phyloP scores from a whole-genome alignment of 306 rosid species.

The Castanea crenata region DNA sequence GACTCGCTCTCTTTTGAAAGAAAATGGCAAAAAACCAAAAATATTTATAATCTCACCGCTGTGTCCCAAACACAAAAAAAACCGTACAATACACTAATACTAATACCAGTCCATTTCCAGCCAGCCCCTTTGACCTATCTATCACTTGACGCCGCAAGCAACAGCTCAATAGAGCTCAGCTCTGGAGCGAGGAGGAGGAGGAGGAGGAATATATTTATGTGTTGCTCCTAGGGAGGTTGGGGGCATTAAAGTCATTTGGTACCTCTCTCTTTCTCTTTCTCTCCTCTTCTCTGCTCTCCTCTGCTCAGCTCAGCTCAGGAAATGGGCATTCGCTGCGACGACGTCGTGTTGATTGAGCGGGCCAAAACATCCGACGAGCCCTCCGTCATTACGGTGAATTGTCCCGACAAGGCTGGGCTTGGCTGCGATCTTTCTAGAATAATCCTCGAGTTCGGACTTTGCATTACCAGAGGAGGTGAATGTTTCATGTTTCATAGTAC shows the following conservation, averaged over 20 bases:
- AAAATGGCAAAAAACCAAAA: background rate
- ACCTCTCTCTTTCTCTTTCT: no score
- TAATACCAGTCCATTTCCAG: background rate
- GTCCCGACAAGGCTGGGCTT: slow-evolving; percentile 85
- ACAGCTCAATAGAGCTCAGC: slow-evolving; percentile 6
- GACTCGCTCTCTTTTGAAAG: no score
- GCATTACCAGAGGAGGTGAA: slow-evolving; percentile 59
- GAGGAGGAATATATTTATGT: no score
- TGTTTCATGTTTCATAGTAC: background rate
- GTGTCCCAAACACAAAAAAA: background rate
- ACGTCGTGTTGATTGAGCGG: slow-evolving; percentile 53
- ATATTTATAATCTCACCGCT: background rate
- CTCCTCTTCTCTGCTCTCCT: no score
- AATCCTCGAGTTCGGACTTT: slow-evolving; percentile 70
- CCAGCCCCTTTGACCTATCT: background rate
- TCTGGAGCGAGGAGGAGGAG: slow-evolving; percentile 15
- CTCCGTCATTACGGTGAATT: slow-evolving; percentile 60
- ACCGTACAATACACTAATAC: background rate
- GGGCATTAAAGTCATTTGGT: no score
- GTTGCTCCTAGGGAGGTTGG: no score
- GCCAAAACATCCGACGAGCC: slow-evolving; percentile 44
- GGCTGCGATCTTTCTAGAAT: slow-evolving; percentile 79
- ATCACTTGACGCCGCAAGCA: slow-evolving; percentile 11
- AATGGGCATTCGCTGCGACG: slow-evolving; percentile 74
- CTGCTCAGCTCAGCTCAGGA: background rate